These are phyloP conservation scores for Alternaria sp. DNA, from an alignment of 2,329 filamentous ascomycete species.

Conservation along the genomic window DNA sequence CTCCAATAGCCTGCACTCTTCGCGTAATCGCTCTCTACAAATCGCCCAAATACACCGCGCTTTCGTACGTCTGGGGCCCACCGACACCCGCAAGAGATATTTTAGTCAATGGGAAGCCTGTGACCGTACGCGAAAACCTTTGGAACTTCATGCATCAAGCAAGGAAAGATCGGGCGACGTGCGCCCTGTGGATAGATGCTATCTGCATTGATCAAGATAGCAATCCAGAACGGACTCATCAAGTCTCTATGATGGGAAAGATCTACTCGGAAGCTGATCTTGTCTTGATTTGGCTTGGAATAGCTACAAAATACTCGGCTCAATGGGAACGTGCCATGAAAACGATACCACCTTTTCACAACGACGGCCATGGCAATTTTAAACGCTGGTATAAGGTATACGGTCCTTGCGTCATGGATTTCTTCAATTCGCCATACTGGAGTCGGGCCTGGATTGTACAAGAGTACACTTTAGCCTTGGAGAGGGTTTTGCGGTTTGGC, in stretches of 20 bases:
- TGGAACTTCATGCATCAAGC: neutral
- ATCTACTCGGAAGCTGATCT: neutral
- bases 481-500: too few species aligned
- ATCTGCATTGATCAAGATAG: neutral
- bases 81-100: neutral
- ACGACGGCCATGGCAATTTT: rapidly evolving
- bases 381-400: too few species aligned
- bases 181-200: neutral
- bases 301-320: too few species aligned
- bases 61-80: neutral
- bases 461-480: too few species aligned
- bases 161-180: rapidly evolving
- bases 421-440: too few species aligned
- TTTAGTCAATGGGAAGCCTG: neutral
- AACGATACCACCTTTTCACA: too few species aligned
- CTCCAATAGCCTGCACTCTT: neutral
- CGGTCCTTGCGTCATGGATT: rapidly evolving
- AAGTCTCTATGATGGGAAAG: constrained; percentile 3
- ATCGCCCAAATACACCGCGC: neutral
- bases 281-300: neutral
- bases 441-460: too few species aligned
- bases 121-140: neutral
- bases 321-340: too few species aligned
- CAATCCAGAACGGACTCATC: neutral
- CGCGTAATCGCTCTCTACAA: neutral